These are phyloP conservation scores for Mimosa bimucronata DNA, from an alignment of 306 rosid genomes.

Conservation along the genomic window DNA sequence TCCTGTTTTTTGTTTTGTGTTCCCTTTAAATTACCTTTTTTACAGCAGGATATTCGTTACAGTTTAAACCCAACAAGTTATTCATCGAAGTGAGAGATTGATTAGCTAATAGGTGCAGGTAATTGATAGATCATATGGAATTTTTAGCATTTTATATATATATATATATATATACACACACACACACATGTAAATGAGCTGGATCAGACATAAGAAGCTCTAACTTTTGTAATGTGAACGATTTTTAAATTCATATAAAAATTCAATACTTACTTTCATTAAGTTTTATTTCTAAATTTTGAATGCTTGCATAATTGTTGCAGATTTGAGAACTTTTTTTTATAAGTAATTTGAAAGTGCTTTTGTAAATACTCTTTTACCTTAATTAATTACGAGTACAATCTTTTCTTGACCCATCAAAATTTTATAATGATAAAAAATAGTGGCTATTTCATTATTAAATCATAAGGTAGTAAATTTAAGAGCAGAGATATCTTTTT, in stretches of 20 bases:
- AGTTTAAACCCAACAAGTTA: constrained; percentile 23
- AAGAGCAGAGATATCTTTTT: too few relatives aligned
- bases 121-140: constrained; percentile 60
- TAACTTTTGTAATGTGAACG: background rate
- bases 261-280: too few relatives aligned
- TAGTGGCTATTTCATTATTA: too few relatives aligned
- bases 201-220: background rate
- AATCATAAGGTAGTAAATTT: background rate
- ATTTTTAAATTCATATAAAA: background rate
- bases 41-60: constrained; percentile 12
- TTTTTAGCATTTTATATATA: constrained; percentile 26
- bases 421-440: too few relatives aligned
- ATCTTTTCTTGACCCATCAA: too few relatives aligned
- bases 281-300: too few relatives aligned
- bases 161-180: too few relatives aligned
- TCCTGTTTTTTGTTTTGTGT: background rate
- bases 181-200: background rate
- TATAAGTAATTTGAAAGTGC: too few relatives aligned
- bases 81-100: constrained; percentile 44
- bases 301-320: too few relatives aligned
- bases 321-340: too few relatives aligned
- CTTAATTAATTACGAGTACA: too few relatives aligned
- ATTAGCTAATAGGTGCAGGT: constrained; percentile 23
- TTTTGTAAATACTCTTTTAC: too few relatives aligned
- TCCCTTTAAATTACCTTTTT: background rate